Base-by-base conservation (phyloP, 805 yeast species). In the Ogataea pilisensis region DNA sequence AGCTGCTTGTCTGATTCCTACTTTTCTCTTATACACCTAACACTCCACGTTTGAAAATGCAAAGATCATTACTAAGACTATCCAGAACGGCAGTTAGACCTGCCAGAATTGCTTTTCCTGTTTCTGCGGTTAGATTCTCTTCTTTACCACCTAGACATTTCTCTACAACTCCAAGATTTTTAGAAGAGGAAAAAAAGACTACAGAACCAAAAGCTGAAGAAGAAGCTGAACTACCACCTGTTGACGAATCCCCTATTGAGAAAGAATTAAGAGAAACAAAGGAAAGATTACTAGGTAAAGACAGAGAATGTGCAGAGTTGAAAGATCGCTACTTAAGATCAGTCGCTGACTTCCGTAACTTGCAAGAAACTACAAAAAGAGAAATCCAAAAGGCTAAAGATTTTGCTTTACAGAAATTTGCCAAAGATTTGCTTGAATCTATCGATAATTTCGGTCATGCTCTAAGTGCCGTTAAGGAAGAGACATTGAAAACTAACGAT, bases 381-480 rank as follows among this genome's bases (percentile, higher is more conserved):
- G 96, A 90, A 61, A 71, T 85, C 41, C 83, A 85, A 66, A 85
- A 85, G 68, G 88, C 96, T 40, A 82, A 74, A 60, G 96, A 87
- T 58, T 89, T 82, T 67, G 96, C 96, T 0, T 72, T 90, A 50
- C 95, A 89, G 65, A 89, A 87, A 65, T 89, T 89, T 61, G 93
- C 95, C 50, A 84, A 80, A 64, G 97, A 89, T 53, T 73, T 89
- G 60, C 72, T 89, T 53, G 96, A 89, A 58, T 83, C 95, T 6
- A 76, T 89, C 32, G 97, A 89, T 60, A 89, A 89, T 68, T 88
- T 89, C 58, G 85, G 85, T 33, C 85, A 90, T 55, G 96, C 96
- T 8, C 70, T 90, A 53, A 68, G 70, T 48, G 79, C 89, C 1
- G 89, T 85, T 50, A 73, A 75, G 51, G 78, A 73, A 50, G 86